Conservation (phyloP, 768 basidiomycete species). For the Boletus sp. region DNA sequence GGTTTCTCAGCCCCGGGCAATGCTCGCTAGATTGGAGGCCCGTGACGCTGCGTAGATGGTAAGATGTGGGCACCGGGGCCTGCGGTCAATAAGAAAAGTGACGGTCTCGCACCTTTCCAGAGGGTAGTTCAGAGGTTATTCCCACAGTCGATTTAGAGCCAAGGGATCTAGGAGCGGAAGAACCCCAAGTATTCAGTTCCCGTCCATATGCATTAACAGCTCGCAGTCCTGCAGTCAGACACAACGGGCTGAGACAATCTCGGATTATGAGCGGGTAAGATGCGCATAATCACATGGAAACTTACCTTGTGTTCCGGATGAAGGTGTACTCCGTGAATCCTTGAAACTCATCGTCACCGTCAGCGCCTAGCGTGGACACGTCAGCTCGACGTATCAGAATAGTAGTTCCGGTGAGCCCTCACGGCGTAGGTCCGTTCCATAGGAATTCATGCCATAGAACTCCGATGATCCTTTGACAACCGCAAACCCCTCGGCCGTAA, state of each 20-base stretch:
- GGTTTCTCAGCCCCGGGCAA: neutral
- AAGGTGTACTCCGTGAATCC: constrained; percentile 59
- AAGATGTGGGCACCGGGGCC: constrained; percentile 1
- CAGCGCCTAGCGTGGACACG: constrained; percentile 39
- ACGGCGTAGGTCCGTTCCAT: constrained; percentile 64
- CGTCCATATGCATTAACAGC: constrained; percentile 17
- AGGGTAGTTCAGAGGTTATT: constrained; percentile 61
- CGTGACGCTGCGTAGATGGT: constrained; percentile 35
- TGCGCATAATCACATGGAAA: neutral
- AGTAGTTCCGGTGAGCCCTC: constrained; percentile 16
- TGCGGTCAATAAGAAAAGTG: neutral
- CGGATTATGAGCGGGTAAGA: neutral
- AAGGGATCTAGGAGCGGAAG: constrained; percentile 38
- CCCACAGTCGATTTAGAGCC: too few relatives aligned
- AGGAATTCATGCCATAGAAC: constrained; percentile 73
- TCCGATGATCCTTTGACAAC: constrained; percentile 64
- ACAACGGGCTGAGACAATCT: constrained; percentile 45
- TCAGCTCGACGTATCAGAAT: neutral
- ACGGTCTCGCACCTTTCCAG: constrained; percentile 52
- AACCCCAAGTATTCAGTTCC: neutral
- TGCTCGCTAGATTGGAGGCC: constrained; percentile 52
- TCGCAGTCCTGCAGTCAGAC: constrained; percentile 65
- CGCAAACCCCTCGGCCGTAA: constrained; percentile 51
- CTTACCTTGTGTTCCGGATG: constrained; percentile 56
- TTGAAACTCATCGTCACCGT: constrained; percentile 62